Evolutionary conservation across 768 basidiomycete genomes (phyloP), one percentile per base, ranked within the genome.

Genomic region (Russula griseocarnosa): DNA sequence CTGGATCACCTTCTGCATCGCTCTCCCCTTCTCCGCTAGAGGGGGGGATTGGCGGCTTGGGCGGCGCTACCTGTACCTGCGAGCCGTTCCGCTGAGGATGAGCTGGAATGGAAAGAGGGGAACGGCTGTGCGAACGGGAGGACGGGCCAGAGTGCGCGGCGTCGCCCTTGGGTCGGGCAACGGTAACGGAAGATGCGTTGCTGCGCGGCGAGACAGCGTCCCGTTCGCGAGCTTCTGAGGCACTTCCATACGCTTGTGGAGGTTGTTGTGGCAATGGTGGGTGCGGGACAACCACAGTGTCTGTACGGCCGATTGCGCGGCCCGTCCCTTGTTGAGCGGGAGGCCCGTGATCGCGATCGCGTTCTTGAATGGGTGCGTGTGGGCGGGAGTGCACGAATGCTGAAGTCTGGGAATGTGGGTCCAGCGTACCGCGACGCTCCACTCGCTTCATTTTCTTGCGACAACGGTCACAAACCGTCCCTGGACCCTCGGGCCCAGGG

Each of bases 391-490:
- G 55, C 18, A 61, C 59, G 20, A 66, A 63, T n/a, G 59, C 54
- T 14, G 67, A 9, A 24, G 51, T 51, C 50, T 67, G 66, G 22
- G 74, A 74, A 32, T 70, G 74, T 3, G 73, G 60, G 42, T 86
- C 86, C 0, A 86, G 71, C 10, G 86, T 87, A 16, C 85, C 86
- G 5, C 87, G 77, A 36, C 86, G 77, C 71, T 90, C 88, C 47
- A 88, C 85, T 1, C 88, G 83, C 74, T 89, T 90, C 87, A 88
- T 88, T 73, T 89, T 89, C 73, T 90, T 90, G 60, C 88, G 81
- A 73, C 88, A 89, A 78, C 88, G 77, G 77, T 90, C 88, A 69
- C 88, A 90, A 0, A 90, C 88, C 0, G 88, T 90, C 24, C 88
- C 88, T 57, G 88, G 88, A 0, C 88, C 88, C 74, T 85, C 81